Evolutionary conservation across 2,329 filamentous ascomycete species (phyloP).

Genomic region (Esteya vermicola): DNA sequence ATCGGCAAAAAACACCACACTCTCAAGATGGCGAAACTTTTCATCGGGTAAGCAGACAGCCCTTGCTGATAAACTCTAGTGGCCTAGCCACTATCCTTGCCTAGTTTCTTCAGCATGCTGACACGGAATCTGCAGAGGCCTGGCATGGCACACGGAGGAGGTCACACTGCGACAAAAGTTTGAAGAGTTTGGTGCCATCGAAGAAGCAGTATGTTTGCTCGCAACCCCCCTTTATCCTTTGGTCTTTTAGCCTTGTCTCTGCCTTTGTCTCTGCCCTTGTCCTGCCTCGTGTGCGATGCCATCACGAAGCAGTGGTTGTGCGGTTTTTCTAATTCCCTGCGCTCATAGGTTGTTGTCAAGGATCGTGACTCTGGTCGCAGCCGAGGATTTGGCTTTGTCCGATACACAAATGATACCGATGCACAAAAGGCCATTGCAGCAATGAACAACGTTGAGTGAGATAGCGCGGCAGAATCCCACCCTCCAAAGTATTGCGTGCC

Average conservation of each 20-base stretch:
- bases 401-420: constrained; percentile 64
- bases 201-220: constrained; percentile 75
- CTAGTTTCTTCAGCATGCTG: neutral
- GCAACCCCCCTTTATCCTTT: neutral
- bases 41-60: constrained; percentile 63
- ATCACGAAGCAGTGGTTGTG: constrained; percentile 5
- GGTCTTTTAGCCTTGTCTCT: constrained; percentile 4
- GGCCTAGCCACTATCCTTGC: neutral
- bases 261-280: neutral
- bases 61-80: neutral
- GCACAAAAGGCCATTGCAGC: constrained; percentile 60
- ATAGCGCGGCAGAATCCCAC: constrained; percentile 8
- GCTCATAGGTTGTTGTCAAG: constrained; percentile 95
- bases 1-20: neutral
- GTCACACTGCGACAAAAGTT: constrained; percentile 77
- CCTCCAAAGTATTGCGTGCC: neutral
- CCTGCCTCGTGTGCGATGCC: neutral
- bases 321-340: no score
- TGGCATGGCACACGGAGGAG: constrained; percentile 97
- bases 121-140: constrained; percentile 48
- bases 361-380: constrained; percentile 93
- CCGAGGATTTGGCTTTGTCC: constrained; percentile 94
- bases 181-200: constrained; percentile 76
- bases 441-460: constrained; percentile 89
- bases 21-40: constrained; percentile 78